Evolutionary conservation across 2,329 filamentous ascomycete genomes (phyloP), one percentile per base, ranked within the genome.

Genomic region (Fusarium sublunatum): DNA sequence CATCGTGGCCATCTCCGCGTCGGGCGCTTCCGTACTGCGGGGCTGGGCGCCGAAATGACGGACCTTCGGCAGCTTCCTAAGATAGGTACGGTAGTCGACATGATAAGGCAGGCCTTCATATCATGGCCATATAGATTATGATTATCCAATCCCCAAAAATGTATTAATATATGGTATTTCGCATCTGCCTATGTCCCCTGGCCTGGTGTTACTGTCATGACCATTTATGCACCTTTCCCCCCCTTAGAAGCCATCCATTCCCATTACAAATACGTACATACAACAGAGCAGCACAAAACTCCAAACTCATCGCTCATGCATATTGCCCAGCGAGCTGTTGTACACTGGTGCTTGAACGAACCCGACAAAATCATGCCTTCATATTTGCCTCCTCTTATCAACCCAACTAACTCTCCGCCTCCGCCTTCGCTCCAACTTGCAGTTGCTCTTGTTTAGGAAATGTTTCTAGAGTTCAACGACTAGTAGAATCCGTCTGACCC

Each of bases 401-500:
- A 43, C 35, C 31, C 28, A 26, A 39, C 32, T 10, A 10, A 31
- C 25, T 34, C n/a, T 9, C 26, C 39, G 11, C 11, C 24, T 26
- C 32, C 22, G 19, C 19, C 19, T 19, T 3, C 19, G 19, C 19
- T 19, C 19, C 19, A 35, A 26, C 40, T 29, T 46, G 12, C 19
- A n/a, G 35, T 45, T 31, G 25, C 19, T 43, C n/a, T 6, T 43
- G 25, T 44, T 51, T 29, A 47, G 15, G n/a, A 47, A 31, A 19
- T 45, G 15, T 34, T 40, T 41, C 28, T 53, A 26, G 24, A 44
- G 31, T 40, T 35, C 34, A 10, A 38, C 34, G n/a, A 47, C 53
- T 71, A 73, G 52, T 72, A 73, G 44, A 74, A 74, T 12, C 74
- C 74, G 22, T 77, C 75, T 11, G 39, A 34, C 11, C 70, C 70